phyloP scores from a whole-genome alignment of 2,329 filamentous ascomycete genomes.

The Phaeosphaeria sp. region DNA sequence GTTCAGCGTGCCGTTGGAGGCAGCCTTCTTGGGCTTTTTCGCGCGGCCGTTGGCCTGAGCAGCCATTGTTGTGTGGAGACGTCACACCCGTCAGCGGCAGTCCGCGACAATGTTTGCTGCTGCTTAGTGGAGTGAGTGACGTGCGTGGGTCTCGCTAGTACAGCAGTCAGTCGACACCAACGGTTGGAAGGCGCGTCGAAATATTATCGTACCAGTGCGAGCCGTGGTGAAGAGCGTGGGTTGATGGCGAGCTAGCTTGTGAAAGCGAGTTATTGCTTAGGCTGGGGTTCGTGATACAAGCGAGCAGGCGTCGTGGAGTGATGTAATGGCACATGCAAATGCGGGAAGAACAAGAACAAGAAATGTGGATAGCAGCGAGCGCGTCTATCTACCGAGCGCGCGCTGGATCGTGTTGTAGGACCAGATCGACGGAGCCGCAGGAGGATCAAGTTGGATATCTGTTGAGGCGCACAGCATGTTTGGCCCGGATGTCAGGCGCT shows the following conservation, averaged over 20 bases:
- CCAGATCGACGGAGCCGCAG: background rate
- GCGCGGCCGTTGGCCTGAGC: slow-evolving; percentile 46
- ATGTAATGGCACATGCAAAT: slow-evolving; percentile 39
- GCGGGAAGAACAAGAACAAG: slow-evolving; percentile 19
- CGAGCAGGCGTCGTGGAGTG: slow-evolving; percentile 27
- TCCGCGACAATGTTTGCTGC: slow-evolving; percentile 12
- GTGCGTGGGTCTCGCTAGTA: background rate
- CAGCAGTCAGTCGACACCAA: slow-evolving; percentile 2
- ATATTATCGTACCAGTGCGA: background rate
- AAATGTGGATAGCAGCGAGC: background rate
- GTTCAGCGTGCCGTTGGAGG: slow-evolving; percentile 33
- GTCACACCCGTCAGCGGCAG: slow-evolving; percentile 14
- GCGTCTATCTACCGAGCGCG: background rate
- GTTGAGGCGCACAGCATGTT: background rate
- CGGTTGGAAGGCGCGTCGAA: background rate
- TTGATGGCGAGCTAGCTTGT: slow-evolving; percentile 10
- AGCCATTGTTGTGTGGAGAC: slow-evolving; percentile 40
- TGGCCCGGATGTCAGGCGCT: background rate
- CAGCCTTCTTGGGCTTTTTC: slow-evolving; percentile 42
- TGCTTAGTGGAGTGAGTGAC: background rate
- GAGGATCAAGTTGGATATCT: background rate
- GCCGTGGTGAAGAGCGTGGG: background rate
- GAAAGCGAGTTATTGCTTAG: slow-evolving; percentile 14
- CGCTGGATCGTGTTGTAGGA: background rate
- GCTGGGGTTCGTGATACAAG: slow-evolving; percentile 14